These are phyloP conservation scores for Immersiella caudata DNA, from an alignment of 495 filamentous ascomycete species.

Conservation along the genomic window DNA sequence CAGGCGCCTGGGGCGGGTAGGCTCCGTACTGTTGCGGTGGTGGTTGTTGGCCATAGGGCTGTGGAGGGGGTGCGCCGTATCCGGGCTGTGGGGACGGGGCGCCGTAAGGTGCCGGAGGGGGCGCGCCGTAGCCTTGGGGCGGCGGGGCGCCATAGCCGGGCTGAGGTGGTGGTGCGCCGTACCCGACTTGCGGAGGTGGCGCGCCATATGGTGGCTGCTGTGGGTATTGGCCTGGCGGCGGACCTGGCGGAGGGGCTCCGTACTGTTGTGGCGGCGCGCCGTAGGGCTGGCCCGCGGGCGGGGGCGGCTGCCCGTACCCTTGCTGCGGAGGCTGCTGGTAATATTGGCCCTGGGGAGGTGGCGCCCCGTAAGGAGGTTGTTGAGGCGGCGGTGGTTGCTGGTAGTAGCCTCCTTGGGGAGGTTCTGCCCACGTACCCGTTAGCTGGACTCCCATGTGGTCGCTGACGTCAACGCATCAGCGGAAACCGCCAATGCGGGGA, in stretches of 20 bases:
- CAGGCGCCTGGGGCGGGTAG: slow-evolving; percentile 7
- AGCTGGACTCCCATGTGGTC: not conserved
- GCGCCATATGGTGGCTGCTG: slow-evolving; percentile 20
- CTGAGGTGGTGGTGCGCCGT: slow-evolving; percentile 13
- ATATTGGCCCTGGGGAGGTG: slow-evolving; percentile 23
- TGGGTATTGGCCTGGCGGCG: slow-evolving; percentile 19
- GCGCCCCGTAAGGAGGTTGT: slow-evolving; percentile 30
- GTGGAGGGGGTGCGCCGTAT: slow-evolving; percentile 17
- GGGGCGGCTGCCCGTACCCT: slow-evolving; percentile 21
- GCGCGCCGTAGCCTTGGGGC: slow-evolving; percentile 19
- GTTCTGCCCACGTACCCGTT: slow-evolving; percentile 24
- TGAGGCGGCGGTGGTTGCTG: slow-evolving; percentile 33
- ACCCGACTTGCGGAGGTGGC: slow-evolving; percentile 5
- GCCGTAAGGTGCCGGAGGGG: not conserved
- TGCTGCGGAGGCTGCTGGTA: slow-evolving; percentile 21
- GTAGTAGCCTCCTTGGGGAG: slow-evolving; percentile 39
- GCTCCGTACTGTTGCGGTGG: slow-evolving; percentile 14
- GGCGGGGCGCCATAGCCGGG: slow-evolving; percentile 8
- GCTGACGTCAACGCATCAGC: not conserved
- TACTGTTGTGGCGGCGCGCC: slow-evolving; percentile 11
- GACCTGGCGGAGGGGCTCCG: not conserved
- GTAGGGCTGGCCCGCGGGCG: slow-evolving; percentile 17
- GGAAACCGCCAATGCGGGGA: not conserved
- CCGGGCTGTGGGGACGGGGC: not conserved
- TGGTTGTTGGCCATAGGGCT: slow-evolving; percentile 7